Evolutionary conservation across 768 basidiomycete genomes (phyloP).

Genomic region (Russula sp.): DNA sequence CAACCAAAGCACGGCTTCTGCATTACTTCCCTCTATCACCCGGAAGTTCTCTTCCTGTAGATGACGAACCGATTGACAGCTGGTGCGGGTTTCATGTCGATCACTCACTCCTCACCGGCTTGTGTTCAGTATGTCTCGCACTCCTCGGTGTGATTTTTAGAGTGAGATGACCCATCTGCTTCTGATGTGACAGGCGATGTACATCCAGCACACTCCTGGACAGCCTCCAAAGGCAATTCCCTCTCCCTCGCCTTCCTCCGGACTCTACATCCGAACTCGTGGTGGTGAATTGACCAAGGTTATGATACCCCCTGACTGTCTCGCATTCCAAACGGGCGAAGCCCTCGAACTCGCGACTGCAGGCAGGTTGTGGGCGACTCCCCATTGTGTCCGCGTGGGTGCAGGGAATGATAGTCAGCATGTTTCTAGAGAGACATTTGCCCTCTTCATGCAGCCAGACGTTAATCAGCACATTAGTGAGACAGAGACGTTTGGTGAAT

Average conservation of each 20-base stretch:
- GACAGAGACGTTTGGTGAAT: constrained; percentile 81
- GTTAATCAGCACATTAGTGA: constrained; percentile 68
- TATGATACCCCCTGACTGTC: constrained; percentile 75
- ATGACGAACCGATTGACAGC: constrained; percentile 72
- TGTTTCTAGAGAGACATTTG: constrained; percentile 84
- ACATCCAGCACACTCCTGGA: constrained; percentile 51
- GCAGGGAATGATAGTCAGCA: constrained; percentile 43
- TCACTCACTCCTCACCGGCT: constrained; percentile 85
- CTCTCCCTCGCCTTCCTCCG: constrained; percentile 72
- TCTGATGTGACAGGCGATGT: constrained; percentile 64
- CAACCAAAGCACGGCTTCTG: constrained; percentile 88
- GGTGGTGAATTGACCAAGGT: constrained; percentile 78
- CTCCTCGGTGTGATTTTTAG: constrained; percentile 8
- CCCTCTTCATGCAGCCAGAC: constrained; percentile 87
- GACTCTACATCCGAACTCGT: constrained; percentile 88
- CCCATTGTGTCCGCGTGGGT: constrained; percentile 88
- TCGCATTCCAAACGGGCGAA: constrained; percentile 98
- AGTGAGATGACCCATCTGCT: background rate
- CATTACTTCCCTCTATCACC: constrained; percentile 86
- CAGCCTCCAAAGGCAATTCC: constrained; percentile 49
- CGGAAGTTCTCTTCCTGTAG: constrained; percentile 38
- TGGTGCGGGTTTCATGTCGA: constrained; percentile 98
- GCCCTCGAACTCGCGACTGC: constrained; percentile 88
- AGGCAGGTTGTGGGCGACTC: constrained; percentile 81
- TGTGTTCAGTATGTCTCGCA: constrained; percentile 67